Evolutionary conservation across 345 rosid genomes (phyloP).

Genomic region (Orychophragmus violaceus): DNA sequence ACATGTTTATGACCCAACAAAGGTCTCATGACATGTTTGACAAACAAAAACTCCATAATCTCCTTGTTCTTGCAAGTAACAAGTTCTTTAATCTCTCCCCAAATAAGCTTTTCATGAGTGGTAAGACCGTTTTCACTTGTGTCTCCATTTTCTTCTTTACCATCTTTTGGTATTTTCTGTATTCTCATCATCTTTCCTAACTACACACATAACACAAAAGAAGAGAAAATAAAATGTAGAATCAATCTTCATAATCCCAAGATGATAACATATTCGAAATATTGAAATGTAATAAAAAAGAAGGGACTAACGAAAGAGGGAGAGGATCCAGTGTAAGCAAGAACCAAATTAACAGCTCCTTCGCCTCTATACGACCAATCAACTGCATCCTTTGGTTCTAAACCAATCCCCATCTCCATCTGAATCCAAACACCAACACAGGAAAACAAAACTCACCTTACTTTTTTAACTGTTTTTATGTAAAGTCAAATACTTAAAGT

Average conservation of each 20-base stretch:
- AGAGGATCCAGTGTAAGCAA: conserved; percentile 77
- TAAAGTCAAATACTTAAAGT: not conserved
- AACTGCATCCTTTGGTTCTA: conserved; percentile 56
- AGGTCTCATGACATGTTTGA: conserved; percentile 63
- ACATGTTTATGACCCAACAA: conserved; percentile 64
- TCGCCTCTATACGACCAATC: conserved; percentile 93
- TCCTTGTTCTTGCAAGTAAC: conserved; percentile 42
- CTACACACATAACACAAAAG: conserved; percentile 5
- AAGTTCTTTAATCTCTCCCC: conserved; percentile 46
- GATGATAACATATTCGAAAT: not conserved
- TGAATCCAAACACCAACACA: conserved; percentile 15
- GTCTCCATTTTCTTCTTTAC: conserved; percentile 29
- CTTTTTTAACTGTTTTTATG: not conserved
- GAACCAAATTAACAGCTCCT: conserved; percentile 92
- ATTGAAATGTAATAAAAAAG: not conserved
- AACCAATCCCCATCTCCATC: conserved; percentile 59
- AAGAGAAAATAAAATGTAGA: not conserved
- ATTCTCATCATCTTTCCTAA: conserved; percentile 77
- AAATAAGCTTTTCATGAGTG: conserved; percentile 42
- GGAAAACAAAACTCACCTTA: not conserved
- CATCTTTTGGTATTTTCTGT: conserved; percentile 43
- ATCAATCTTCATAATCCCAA: not conserved
- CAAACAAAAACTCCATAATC: conserved; percentile 41
- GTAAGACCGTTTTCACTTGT: conserved; percentile 28
- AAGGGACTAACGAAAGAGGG: conserved; percentile 49